phyloP scores from a whole-genome alignment of 192 early-diverging fungal genomes.

The Entomortierella beljakovae region DNA sequence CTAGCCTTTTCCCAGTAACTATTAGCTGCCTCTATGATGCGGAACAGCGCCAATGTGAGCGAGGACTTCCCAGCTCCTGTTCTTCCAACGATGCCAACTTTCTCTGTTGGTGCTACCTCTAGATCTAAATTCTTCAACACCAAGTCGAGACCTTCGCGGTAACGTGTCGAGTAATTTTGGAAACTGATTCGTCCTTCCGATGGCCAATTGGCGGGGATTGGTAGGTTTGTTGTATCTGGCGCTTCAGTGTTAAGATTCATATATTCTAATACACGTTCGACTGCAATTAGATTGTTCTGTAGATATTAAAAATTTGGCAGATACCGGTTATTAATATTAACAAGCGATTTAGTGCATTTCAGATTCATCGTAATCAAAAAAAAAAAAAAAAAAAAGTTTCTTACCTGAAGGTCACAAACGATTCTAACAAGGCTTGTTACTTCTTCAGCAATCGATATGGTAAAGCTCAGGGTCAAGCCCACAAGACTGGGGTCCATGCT shows the following conservation, averaged over 20 bases:
- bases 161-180: slow-evolving; percentile 77
- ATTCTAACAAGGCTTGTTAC: slow-evolving; percentile 78
- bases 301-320: not conserved
- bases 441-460: slow-evolving; percentile 78
- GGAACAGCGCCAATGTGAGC: slow-evolving; percentile 63
- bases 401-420: slow-evolving; percentile 54
- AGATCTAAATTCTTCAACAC: slow-evolving; percentile 83
- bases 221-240: slow-evolving; percentile 13
- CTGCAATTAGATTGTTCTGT: slow-evolving; percentile 32
- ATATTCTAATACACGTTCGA: slow-evolving; percentile 51
- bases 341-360: no score
- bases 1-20: slow-evolving; percentile 62
- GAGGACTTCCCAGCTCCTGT: slow-evolving; percentile 65
- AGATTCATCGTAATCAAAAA: no score
- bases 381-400: not conserved
- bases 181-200: slow-evolving; percentile 76
- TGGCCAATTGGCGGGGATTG: slow-evolving; percentile 69
- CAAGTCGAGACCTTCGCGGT: slow-evolving; percentile 72
- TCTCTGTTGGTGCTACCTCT: slow-evolving; percentile 66
- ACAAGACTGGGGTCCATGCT: slow-evolving; percentile 69
- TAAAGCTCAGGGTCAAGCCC: slow-evolving; percentile 65
- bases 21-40: slow-evolving; percentile 59
- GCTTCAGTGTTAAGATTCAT: slow-evolving; percentile 51
- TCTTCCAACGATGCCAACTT: slow-evolving; percentile 92
- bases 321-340: no score